Evolutionary conservation across 495 filamentous ascomycete genomes (phyloP), one percentile per base, ranked within the genome.

Genomic region (Xylaria castorea): DNA sequence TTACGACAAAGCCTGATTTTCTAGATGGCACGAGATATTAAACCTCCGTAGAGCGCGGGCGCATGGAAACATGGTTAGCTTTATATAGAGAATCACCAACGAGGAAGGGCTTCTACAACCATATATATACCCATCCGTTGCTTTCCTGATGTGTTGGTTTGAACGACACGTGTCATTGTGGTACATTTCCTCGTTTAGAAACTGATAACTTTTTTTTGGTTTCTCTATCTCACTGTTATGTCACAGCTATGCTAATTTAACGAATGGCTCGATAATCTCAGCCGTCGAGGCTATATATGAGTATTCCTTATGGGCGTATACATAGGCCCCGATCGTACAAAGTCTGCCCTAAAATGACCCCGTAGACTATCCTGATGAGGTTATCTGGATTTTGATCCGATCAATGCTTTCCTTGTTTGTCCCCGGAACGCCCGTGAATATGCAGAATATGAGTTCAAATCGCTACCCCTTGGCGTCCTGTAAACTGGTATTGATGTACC

Each of bases 401-500:
- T 27, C 22, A 66, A 66, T 66, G 63, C 63, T 27, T 63, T 36
- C 32, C 38, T 63, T 38, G 32, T 34, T 61, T 44, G 22, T 38
- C 25, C 63, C 63, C 11, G 22, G 14, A 66, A 66, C 63, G 63
- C 63, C 63, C 25, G 16, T 48, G 14, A 25, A 66, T 63, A 63
- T 66, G 63, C 63, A 66, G 27, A 48, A 66, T 60, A 14, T 60
- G 18, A 32, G 30, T 60, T 60, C 58, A 61, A 61, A 36, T 61
- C 58, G 34, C 34, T 18, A n/a, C 30, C 30, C 55, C 22, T 27
- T 53, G 22, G 50, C 22, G 50, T 14, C 22, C 22, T n/a, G 11
- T 55, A 57, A 61, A 2, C 18, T 22, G 58, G 58, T 38, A 61
- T 61, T n/a, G 1, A 36, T 61, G 61, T 64, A 42, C 63, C 63